Evolutionary conservation across 441 rosid species (phyloP), one percentile per base, ranked within the genome.

Genomic region (Arabidopsis lyrata): DNA sequence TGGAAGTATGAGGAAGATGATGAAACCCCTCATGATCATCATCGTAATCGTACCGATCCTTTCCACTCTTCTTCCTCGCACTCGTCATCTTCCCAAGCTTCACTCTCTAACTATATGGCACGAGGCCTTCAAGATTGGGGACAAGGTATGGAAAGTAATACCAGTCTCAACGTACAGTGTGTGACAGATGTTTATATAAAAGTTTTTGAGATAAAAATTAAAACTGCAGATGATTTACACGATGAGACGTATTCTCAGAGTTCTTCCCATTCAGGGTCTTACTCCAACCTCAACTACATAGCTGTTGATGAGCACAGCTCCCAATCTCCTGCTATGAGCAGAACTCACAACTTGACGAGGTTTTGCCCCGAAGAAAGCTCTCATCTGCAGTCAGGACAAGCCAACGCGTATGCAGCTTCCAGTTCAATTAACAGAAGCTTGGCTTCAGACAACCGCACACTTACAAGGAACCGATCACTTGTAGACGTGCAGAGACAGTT

Each of bases 181-280:
- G 36, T 62, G 76, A 24, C 65, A 73, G 31, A 55, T 73, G 66
- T 68, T 73, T 63, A 29, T 39, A 27, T 18, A 67, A 39, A 59
- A 49, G 1, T 0, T 27, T 48, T 48, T 52, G 62, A 78, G 66
- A 38, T 3, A 55, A 38, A 36, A 66, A 60, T 27, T 13, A 35
- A 67, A 73, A 73, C 73, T 85, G 90, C 91, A 91, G 95, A 84
- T 87, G 88, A 83, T 78, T 81, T 76, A 55, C 66, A 60, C 74
- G 92, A 91, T 76, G 95, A 89, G 74, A 81, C 86, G 63, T 77
- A 86, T 81, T 91, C 97, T 78, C 84, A 82, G 69, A 83, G 92
- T 82, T 91, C 95, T 77, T 83, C 89, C 64, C 76, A 82, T 80
- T 87, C 95, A 63, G 88, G 85, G 74, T 77, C 88, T 65, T 89